Conservation (phyloP, 2,329 filamentous ascomycete species). For the Balansia obtecta region DNA sequence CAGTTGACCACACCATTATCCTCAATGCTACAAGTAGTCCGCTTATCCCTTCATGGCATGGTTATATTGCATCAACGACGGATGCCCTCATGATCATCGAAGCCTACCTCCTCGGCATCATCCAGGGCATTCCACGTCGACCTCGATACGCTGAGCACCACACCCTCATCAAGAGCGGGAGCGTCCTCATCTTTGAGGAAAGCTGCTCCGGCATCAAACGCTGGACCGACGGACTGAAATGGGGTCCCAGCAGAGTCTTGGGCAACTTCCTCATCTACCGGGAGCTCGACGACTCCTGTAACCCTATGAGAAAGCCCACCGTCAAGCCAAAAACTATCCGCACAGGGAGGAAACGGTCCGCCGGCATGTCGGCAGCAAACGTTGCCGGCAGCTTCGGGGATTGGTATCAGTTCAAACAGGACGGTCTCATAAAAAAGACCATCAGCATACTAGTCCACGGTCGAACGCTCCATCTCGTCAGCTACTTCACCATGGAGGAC, state of each 20-base stretch:
- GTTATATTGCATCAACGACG: conserved; percentile 51
- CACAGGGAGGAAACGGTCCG: not conserved
- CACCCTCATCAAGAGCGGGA: conserved; percentile 66
- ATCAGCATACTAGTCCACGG: conserved; percentile 66
- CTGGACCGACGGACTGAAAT: conserved; percentile 82
- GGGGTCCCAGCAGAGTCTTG: conserved; percentile 80
- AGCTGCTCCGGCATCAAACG: conserved; percentile 80
- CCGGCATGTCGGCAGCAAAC: conserved; percentile 4
- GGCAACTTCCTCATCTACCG: conserved; percentile 77
- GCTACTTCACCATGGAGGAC: conserved; percentile 74
- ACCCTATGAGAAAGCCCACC: not conserved
- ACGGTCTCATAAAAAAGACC: conserved; percentile 80
- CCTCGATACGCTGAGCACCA: conserved; percentile 74
- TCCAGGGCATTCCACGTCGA: conserved; percentile 65
- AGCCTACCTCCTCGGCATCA: conserved; percentile 56
- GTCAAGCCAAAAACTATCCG: not conserved
- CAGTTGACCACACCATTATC: conserved; percentile 1
- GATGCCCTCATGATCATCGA: conserved; percentile 74
- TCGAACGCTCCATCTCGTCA: conserved; percentile 71
- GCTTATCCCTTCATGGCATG: conserved; percentile 52
- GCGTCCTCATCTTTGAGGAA: conserved; percentile 83
- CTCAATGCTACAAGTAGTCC: conserved; percentile 10
- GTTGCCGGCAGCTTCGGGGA: conserved; percentile 65
- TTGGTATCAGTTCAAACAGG: conserved; percentile 73
- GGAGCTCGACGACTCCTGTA: conserved; percentile 44